Percentiles rank a stretch among this genome's conserved stretches.
Evolutionary conservation across 2,329 filamentous ascomycete genomes (phyloP).

Genomic region (Metarhizium anisopliae): DNA sequence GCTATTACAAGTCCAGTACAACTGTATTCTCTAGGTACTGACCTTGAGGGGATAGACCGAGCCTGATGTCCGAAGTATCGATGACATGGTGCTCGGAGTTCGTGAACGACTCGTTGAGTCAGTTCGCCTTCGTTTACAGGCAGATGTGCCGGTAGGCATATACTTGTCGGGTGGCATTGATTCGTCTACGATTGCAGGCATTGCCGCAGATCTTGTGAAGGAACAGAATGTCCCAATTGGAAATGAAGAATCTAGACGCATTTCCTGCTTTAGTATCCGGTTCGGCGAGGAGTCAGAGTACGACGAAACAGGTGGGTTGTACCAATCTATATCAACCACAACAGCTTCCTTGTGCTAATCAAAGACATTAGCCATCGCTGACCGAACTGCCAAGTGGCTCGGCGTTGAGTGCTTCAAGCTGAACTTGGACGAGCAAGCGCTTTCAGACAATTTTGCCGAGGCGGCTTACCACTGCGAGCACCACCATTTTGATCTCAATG

Average conservation of each 20-base stretch:
- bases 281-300: constrained; percentile 13
- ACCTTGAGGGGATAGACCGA: constrained; percentile 11
- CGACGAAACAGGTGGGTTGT: too few relatives aligned
- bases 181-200: constrained; percentile 47
- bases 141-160: constrained; percentile 49
- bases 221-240: constrained; percentile 38
- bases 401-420: constrained; percentile 19
- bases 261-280: constrained; percentile 39
- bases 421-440: constrained; percentile 16
- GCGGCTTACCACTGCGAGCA: constrained; percentile 22
- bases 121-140: constrained; percentile 41
- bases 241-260: constrained; percentile 22
- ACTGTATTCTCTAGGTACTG: neutral
- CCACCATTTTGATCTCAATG: constrained; percentile 37
- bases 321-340: too few relatives aligned
- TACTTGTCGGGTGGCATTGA: constrained; percentile 51
- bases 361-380: constrained; percentile 23
- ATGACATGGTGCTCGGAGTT: constrained; percentile 42
- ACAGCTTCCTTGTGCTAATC: too few relatives aligned
- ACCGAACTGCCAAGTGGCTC: constrained; percentile 23
- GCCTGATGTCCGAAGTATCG: constrained; percentile 32
- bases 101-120: constrained; percentile 40
- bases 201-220: constrained; percentile 41
- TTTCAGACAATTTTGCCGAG: constrained; percentile 22
- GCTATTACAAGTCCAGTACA: too few relatives aligned